phyloP scores from a whole-genome alignment of 352 stramenopile genomes.

The Phytophthora fragariae region DNA sequence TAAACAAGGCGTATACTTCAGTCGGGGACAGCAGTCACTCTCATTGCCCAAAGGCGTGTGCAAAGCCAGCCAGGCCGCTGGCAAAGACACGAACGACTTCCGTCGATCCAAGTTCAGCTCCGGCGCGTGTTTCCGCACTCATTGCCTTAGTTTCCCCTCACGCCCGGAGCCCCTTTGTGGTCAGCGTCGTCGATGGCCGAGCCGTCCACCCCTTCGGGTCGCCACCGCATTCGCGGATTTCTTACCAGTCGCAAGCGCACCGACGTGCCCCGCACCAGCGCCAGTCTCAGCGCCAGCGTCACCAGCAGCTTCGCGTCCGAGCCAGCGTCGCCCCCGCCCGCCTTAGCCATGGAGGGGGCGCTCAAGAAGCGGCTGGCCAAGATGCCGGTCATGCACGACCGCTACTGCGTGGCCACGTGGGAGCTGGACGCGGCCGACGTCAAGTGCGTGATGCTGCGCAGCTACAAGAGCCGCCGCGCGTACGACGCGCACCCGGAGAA shows the following conservation, averaged over 20 bases:
- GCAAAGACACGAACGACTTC: not conserved
- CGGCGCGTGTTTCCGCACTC: not conserved
- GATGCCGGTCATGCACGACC: constrained; percentile 82
- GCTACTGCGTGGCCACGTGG: constrained; percentile 84
- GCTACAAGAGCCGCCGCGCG: constrained; percentile 65
- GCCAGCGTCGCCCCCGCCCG: not conserved
- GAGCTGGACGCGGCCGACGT: constrained; percentile 54
- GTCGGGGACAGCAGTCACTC: too few relatives aligned
- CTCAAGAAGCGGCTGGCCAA: constrained; percentile 79
- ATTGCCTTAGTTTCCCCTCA: not conserved
- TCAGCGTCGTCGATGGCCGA: constrained; percentile 1
- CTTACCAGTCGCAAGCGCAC: constrained; percentile 26
- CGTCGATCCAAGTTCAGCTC: not conserved
- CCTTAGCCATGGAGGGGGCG: constrained; percentile 60
- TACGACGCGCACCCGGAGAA: constrained; percentile 60
- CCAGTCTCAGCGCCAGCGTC: constrained; percentile 17
- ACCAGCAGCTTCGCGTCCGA: constrained; percentile 28
- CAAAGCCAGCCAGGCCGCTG: too few relatives aligned
- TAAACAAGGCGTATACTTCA: too few relatives aligned
- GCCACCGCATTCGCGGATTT: constrained; percentile 38
- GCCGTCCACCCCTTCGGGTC: not conserved
- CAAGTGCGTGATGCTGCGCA: constrained; percentile 74
- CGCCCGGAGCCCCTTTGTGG: not conserved
- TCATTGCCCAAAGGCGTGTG: not conserved
- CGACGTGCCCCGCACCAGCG: constrained; percentile 2